A percentile compares a stretch with the other conserved stretches of the same genome.
Conservation (phyloP, 495 filamentous ascomycete species). For the Friedmanniomyces simplex region DNA sequence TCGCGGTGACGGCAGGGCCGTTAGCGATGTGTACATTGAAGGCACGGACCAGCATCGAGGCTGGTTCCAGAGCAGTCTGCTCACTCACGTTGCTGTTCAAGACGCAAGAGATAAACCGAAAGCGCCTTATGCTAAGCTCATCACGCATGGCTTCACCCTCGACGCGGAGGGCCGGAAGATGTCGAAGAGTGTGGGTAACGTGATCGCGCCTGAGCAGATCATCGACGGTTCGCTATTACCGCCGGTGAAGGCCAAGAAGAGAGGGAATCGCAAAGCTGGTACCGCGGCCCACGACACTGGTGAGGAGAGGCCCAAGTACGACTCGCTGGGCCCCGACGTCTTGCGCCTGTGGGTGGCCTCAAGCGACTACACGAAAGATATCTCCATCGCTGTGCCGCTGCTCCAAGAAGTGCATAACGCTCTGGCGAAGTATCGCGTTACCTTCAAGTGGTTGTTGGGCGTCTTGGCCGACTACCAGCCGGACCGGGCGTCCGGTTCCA, state of each 20-base stretch:
- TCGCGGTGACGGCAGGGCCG: slow-evolving; percentile 31
- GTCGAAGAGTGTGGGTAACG: slow-evolving; percentile 96
- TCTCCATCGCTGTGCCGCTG: slow-evolving; percentile 63
- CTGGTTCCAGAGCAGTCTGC: slow-evolving; percentile 98
- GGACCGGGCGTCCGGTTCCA: slow-evolving; percentile 19
- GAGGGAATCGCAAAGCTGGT: slow-evolving; percentile 38
- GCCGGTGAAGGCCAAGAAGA: slow-evolving; percentile 44
- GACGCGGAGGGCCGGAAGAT: slow-evolving; percentile 88
- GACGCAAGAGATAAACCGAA: slow-evolving; percentile 24
- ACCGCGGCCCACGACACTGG: slow-evolving; percentile 5
- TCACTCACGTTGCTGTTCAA: slow-evolving; percentile 65
- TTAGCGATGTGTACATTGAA: slow-evolving; percentile 86
- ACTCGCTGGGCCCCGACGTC: slow-evolving; percentile 65
- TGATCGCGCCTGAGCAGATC: slow-evolving; percentile 68
- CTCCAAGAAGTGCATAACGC: slow-evolving; percentile 62
- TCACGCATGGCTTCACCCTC: slow-evolving; percentile 92
- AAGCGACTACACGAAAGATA: slow-evolving; percentile 82
- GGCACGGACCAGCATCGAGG: slow-evolving; percentile 92
- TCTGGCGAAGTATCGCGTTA: slow-evolving; percentile 76
- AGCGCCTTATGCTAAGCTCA: slow-evolving; percentile 70
- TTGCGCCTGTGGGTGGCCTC: slow-evolving; percentile 87
- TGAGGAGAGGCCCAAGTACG: slow-evolving; percentile 36
- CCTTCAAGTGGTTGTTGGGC: slow-evolving; percentile 78
- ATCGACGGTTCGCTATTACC: slow-evolving; percentile 67
- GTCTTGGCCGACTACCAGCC: slow-evolving; percentile 54